Conservation (phyloP, 2,329 filamentous ascomycete species). For the Dissoconium aciculare region DNA sequence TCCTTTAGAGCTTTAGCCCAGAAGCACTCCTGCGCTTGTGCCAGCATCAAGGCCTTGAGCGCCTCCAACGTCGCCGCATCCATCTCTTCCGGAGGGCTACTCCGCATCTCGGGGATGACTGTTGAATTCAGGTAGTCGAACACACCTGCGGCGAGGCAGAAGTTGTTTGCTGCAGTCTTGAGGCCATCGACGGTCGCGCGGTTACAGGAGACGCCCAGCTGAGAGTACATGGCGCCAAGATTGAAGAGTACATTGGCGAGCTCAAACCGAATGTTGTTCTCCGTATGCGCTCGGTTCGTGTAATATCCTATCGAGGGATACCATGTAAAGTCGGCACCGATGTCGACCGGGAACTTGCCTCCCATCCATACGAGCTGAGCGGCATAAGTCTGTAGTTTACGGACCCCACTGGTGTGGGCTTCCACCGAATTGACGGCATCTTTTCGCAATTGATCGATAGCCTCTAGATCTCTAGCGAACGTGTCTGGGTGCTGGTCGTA, state of each 20-base stretch:
- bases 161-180: conserved; percentile 78
- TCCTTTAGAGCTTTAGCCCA: conserved; percentile 97
- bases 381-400: conserved; percentile 79
- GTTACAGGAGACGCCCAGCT: conserved; percentile 70
- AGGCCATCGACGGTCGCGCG: conserved; percentile 66
- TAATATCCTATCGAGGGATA: conserved; percentile 77
- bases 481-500: conserved; percentile 98
- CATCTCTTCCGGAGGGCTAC: conserved; percentile 87
- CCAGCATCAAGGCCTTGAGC: conserved; percentile 67
- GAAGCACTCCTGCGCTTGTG: conserved; percentile 92
- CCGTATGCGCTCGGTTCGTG: conserved; percentile 15
- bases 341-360: conserved; percentile 94
- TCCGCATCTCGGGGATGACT: conserved; percentile 68
- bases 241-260: conserved; percentile 89
- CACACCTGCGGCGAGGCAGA: conserved; percentile 74
- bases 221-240: conserved; percentile 81
- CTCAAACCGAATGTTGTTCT: conserved; percentile 63
- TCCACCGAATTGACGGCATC: conserved; percentile 85
- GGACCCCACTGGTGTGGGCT: conserved; percentile 71
- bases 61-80: conserved; percentile 75
- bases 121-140: conserved; percentile 61
- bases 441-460: conserved; percentile 66
- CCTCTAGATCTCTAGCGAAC: conserved; percentile 77
- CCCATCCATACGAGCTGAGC: conserved; percentile 86
- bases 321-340: conserved; percentile 92